Evolutionary conservation across 2,329 filamentous ascomycete species (phyloP).

Genomic region (Chaetothyriales sp.): DNA sequence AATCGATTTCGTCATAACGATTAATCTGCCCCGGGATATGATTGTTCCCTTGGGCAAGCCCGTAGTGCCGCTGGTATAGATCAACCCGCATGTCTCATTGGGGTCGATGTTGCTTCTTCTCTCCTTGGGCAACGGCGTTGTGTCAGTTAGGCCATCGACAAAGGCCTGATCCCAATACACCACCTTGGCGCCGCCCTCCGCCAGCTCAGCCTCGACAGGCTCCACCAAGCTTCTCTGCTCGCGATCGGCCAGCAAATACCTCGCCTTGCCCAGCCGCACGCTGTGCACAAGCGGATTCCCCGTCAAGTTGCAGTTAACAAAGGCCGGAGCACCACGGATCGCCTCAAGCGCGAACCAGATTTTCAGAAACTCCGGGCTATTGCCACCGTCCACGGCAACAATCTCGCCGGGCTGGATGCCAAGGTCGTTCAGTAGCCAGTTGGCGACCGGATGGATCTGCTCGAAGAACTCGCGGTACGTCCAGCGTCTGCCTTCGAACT

Average conservation of each 20-base stretch:
- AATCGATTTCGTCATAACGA: constrained; percentile 17
- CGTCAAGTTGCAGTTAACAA: constrained; percentile 51
- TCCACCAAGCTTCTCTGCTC: constrained; percentile 33
- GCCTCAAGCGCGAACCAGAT: constrained; percentile 50
- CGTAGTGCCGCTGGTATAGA: constrained; percentile 62
- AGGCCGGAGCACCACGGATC: constrained; percentile 51
- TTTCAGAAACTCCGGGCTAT: constrained; percentile 52
- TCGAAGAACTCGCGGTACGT: constrained; percentile 43
- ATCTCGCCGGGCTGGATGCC: constrained; percentile 46
- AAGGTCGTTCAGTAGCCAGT: constrained; percentile 42
- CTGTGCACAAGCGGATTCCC: constrained; percentile 51
- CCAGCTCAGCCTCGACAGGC: constrained; percentile 37
- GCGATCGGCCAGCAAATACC: constrained; percentile 44
- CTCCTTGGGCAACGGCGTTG: constrained; percentile 39
- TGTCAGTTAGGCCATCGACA: constrained; percentile 31
- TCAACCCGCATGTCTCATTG: constrained; percentile 45
- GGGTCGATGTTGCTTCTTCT: constrained; percentile 38
- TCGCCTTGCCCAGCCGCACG: constrained; percentile 41
- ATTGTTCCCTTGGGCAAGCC: constrained; percentile 53
- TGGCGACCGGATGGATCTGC: constrained; percentile 42
- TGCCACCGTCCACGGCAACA: constrained; percentile 52
- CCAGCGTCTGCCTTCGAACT: constrained; percentile 48
- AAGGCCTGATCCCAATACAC: constrained; percentile 41
- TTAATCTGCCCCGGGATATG: constrained; percentile 21
- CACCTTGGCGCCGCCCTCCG: constrained; percentile 35